Conservation (phyloP, 768 basidiomycete species). For the Russula emetica region DNA sequence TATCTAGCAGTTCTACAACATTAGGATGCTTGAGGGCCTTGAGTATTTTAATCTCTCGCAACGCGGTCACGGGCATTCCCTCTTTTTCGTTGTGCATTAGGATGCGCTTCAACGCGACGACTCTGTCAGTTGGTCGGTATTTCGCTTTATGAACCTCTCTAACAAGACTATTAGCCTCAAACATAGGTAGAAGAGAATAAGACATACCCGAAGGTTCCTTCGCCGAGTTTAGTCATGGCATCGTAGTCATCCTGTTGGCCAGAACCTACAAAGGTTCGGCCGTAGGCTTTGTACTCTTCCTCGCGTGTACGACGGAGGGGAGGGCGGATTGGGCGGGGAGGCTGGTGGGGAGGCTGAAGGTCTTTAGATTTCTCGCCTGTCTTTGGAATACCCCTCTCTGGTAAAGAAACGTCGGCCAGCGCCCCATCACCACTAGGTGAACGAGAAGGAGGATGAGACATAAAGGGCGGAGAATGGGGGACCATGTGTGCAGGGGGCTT, state of each 20-base stretch:
- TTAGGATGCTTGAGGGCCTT: conserved; percentile 84
- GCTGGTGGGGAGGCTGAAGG: not conserved
- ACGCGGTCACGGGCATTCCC: conserved; percentile 94
- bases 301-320: conserved; percentile 51
- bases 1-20: conserved; percentile 84
- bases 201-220: conserved; percentile 84
- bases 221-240: conserved; percentile 82
- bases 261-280: conserved; percentile 62
- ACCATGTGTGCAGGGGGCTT: conserved; percentile 1
- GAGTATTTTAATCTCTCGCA: conserved; percentile 95
- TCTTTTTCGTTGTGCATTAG: conserved; percentile 96
- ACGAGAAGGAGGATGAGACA: conserved; percentile 13
- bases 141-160: conserved; percentile 91
- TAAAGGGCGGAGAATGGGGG: conserved; percentile 3
- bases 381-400: not conserved
- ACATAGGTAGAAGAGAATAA: conserved; percentile 8
- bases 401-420: not conserved
- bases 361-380: conserved; percentile 7
- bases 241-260: conserved; percentile 73
- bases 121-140: conserved; percentile 51
- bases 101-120: conserved; percentile 90
- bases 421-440: not conserved
- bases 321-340: conserved; percentile 38
- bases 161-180: conserved; percentile 7
- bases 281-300: conserved; percentile 66